A percentile compares a stretch with the other conserved stretches of the same genome.
phyloP scores from a whole-genome alignment of 1,139 yeast species.

The Taiozyma sp. region DNA sequence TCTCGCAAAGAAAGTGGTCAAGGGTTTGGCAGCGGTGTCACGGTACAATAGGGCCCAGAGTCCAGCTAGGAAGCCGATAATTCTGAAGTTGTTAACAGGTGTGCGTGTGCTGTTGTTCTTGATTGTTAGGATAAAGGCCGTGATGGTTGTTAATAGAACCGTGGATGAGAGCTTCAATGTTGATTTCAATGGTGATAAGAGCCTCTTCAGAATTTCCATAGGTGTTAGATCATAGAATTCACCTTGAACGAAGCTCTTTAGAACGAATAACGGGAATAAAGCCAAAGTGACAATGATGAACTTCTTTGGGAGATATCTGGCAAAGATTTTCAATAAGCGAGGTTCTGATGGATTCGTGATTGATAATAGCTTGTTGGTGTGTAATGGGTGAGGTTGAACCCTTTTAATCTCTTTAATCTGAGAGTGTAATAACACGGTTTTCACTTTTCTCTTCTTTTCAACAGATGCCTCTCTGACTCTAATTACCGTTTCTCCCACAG shows the following conservation, averaged over 20 bases:
- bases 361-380: constrained; percentile 10
- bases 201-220: not conserved
- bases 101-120: not conserved
- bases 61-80: constrained; percentile 10
- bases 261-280: not conserved
- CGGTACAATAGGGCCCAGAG: constrained; percentile 7
- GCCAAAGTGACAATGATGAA: constrained; percentile 1
- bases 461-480: constrained; percentile 2
- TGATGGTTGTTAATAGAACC: not conserved
- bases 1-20: constrained; percentile 5
- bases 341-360: constrained; percentile 13
- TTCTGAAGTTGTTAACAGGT: constrained; percentile 2
- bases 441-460: not conserved
- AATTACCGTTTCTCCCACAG: constrained; percentile 4
- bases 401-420: not conserved
- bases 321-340: constrained; percentile 3
- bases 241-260: not conserved
- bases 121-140: constrained; percentile 3
- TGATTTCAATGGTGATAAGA: not conserved
- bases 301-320: constrained; percentile 10
- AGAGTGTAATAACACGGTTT: not conserved
- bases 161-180: constrained; percentile 2
- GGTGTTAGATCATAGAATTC: not conserved
- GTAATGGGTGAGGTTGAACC: constrained; percentile 6
- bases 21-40: not conserved